Conservation (phyloP, 2,329 filamentous ascomycete genomes). For the Camillea tinctor region DNA sequence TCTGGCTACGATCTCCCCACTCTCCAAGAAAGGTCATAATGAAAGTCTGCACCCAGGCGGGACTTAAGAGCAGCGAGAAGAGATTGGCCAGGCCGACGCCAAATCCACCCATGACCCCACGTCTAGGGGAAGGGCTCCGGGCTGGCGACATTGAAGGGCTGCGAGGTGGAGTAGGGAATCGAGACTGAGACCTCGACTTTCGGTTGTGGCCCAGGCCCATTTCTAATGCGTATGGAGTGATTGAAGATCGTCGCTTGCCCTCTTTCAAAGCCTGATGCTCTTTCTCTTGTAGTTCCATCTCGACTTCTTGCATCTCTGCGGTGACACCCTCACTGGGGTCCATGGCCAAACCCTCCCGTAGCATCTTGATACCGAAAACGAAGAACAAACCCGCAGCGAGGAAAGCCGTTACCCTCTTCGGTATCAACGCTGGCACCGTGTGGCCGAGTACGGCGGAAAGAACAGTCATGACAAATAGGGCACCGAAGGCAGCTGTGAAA, state of each 20-base stretch:
- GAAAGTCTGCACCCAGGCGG: constrained; percentile 98
- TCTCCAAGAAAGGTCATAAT: constrained; percentile 98
- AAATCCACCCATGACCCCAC: constrained; percentile 32
- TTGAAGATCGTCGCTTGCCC: constrained; percentile 62
- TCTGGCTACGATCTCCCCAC: constrained; percentile 97
- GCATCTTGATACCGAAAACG: constrained; percentile 79
- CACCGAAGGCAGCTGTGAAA: constrained; percentile 91
- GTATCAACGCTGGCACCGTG: constrained; percentile 83
- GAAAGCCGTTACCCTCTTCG: constrained; percentile 87
- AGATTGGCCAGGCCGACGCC: constrained; percentile 72
- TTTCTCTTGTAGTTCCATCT: constrained; percentile 90
- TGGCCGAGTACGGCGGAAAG: constrained; percentile 91
- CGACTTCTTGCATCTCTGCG: constrained; percentile 98
- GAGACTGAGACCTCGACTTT: constrained; percentile 70
- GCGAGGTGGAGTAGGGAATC: constrained; percentile 76
- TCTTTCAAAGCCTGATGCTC: constrained; percentile 72
- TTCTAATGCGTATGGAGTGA: constrained; percentile 76
- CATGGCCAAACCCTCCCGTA: constrained; percentile 88
- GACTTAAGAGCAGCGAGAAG: constrained; percentile 82
- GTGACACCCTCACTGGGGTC: constrained; percentile 83
- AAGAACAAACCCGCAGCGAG: constrained; percentile 82
- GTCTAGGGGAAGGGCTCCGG: constrained; percentile 53
- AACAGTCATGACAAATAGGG: constrained; percentile 90
- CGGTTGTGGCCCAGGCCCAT: constrained; percentile 67
- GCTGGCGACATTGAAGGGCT: constrained; percentile 76